Percentiles rank a stretch among this genome's conserved stretches.
Evolutionary conservation across 768 basidiomycete genomes (phyloP).

Genomic region (Macrolepiota albuminosa): DNA sequence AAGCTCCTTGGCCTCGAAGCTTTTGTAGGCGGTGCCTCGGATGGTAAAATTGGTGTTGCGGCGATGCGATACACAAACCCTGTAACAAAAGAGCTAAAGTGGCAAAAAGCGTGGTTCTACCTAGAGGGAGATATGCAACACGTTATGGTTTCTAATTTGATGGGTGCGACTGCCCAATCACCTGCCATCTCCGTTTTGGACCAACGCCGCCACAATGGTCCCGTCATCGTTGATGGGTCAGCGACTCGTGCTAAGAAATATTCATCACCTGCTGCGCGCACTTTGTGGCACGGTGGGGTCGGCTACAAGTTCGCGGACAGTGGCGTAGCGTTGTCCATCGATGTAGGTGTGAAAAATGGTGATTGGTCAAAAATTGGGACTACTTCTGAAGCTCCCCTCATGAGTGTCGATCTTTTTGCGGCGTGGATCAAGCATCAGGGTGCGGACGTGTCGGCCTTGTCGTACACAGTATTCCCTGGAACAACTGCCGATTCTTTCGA

Average conservation of each 20-base stretch:
- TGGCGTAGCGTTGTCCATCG: slow-evolving; percentile 38
- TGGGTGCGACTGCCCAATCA: slow-evolving; percentile 32
- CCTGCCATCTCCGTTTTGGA: slow-evolving; percentile 64
- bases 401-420: slow-evolving; percentile 45
- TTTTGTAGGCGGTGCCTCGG: slow-evolving; percentile 67
- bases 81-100: slow-evolving; percentile 44
- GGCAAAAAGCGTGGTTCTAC: slow-evolving; percentile 77
- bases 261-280: slow-evolving; percentile 17
- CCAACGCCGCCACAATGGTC: slow-evolving; percentile 46
- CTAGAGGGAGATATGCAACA: slow-evolving; percentile 57
- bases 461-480: slow-evolving; percentile 41
- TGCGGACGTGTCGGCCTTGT: slow-evolving; percentile 18
- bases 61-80: slow-evolving; percentile 72
- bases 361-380: slow-evolving; percentile 62
- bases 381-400: slow-evolving; percentile 51
- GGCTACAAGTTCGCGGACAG: slow-evolving; percentile 38
- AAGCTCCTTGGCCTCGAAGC: slow-evolving; percentile 40
- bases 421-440: slow-evolving; percentile 35
- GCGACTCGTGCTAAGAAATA: neutral
- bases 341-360: slow-evolving; percentile 42
- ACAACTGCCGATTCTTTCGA: slow-evolving; percentile 25
- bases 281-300: slow-evolving; percentile 62
- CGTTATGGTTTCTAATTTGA: slow-evolving; percentile 53
- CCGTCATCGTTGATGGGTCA: slow-evolving; percentile 40
- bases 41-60: slow-evolving; percentile 51